Conservation (phyloP, 768 basidiomycete species). For the Kwoniella pini region DNA sequence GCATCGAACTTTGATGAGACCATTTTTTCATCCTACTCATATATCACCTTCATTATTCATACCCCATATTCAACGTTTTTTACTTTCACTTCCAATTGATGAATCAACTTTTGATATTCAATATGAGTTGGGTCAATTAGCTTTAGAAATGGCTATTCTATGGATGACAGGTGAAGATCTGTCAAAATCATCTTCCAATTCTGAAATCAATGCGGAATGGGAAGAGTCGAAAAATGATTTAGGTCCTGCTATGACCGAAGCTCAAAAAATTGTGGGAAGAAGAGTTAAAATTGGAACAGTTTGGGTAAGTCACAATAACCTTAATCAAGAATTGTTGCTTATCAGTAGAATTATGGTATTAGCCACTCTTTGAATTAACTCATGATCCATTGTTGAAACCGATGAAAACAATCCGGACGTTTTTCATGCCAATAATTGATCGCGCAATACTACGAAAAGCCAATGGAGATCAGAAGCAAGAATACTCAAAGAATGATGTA, state of each 20-base stretch:
- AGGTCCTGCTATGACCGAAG: constrained; percentile 33
- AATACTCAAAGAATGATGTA: constrained; percentile 13
- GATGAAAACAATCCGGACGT: constrained; percentile 38
- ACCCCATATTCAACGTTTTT: constrained; percentile 24
- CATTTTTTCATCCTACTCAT: constrained; percentile 47
- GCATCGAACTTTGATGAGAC: constrained; percentile 47
- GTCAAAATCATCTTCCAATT: neutral
- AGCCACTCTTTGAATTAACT: constrained; percentile 46
- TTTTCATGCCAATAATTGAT: constrained; percentile 39
- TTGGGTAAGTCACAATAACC: constrained; percentile 47
- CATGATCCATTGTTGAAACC: constrained; percentile 36
- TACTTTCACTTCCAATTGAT: constrained; percentile 14
- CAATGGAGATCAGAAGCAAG: neutral
- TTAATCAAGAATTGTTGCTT: too few species aligned
- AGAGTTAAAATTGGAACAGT: constrained; percentile 49
- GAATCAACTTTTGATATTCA: constrained; percentile 42
- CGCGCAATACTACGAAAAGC: constrained; percentile 22
- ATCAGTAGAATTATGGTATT: too few species aligned
- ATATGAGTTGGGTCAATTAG: constrained; percentile 22
- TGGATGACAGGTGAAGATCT: constrained; percentile 46
- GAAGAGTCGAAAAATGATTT: constrained; percentile 13
- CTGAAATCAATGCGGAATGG: constrained; percentile 8
- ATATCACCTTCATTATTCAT: constrained; percentile 37
- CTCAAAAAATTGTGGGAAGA: constrained; percentile 37
- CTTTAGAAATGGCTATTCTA: constrained; percentile 37